Conservation (phyloP, 306 rosid genomes). For the Cucurbita ficifolia region DNA sequence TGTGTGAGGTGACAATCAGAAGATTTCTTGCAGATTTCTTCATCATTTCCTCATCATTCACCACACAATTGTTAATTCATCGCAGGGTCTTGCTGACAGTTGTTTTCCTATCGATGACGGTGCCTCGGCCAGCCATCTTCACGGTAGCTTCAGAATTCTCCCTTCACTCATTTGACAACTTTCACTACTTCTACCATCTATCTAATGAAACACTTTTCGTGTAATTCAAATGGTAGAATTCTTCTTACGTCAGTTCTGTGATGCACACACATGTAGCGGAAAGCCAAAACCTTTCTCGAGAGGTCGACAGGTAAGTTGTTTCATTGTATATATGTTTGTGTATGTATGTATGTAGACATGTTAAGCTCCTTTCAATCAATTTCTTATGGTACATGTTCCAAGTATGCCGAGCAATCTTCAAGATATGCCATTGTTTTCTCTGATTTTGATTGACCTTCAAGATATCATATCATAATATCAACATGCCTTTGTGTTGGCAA, state of each 20-base stretch:
- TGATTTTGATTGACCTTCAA: background rate
- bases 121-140: conserved; percentile 60
- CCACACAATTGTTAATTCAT: conserved; percentile 1
- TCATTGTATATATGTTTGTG: background rate
- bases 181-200: background rate
- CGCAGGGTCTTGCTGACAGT: conserved; percentile 63
- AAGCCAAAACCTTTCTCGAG: conserved; percentile 67
- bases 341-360: background rate
- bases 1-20: conserved; percentile 78
- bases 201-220: background rate
- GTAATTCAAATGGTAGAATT: conserved; percentile 32
- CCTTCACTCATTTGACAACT: background rate
- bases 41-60: background rate
- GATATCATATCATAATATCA: background rate
- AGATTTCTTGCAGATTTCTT: background rate
- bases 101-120: conserved; percentile 64
- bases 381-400: background rate
- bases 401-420: background rate
- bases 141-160: conserved; percentile 31
- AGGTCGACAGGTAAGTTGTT: conserved; percentile 62
- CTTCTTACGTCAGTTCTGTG: conserved; percentile 89
- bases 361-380: background rate
- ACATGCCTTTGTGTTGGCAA: background rate
- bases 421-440: background rate
- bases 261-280: conserved; percentile 70